Evolutionary conservation across 441 rosid species (phyloP).

Genomic region (Populus hybrid): DNA sequence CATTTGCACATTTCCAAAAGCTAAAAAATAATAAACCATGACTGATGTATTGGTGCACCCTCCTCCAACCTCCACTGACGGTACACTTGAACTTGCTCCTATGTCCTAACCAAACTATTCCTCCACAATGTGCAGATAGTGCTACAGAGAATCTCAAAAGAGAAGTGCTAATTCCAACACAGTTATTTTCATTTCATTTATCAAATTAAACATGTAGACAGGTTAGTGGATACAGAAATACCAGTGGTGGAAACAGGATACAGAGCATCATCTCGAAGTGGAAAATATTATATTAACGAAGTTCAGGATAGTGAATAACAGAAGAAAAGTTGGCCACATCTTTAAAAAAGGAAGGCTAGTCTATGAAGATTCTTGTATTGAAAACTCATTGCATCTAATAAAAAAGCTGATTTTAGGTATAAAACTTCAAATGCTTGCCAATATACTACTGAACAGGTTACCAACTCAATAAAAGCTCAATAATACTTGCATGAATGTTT

Average conservation of each 20-base stretch:
- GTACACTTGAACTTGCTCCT: background rate
- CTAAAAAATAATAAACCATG: background rate
- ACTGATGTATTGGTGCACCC: background rate
- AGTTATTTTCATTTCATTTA: background rate
- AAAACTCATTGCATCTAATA: conserved; percentile 20
- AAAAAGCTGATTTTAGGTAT: too few species aligned
- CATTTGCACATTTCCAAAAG: background rate
- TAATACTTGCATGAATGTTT: background rate
- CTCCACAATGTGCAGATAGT: conserved; percentile 20
- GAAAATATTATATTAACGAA: background rate
- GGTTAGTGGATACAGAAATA: conserved; percentile 20
- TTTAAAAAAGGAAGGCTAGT: background rate
- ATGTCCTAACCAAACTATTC: background rate
- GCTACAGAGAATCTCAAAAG: conserved; percentile 28
- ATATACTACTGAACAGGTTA: conserved; percentile 30
- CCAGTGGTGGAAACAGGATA: conserved; percentile 24
- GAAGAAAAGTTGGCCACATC: conserved; percentile 17
- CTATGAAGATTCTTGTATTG: conserved; percentile 22
- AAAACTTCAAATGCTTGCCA: background rate
- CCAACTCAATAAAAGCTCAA: conserved; percentile 26
- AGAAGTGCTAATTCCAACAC: conserved; percentile 19
- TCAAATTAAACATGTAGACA: conserved; percentile 17
- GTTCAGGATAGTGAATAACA: background rate
- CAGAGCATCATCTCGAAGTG: conserved; percentile 11
- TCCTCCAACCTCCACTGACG: background rate